A percentile compares a stretch with the other conserved stretches of the same genome.
phyloP scores from a whole-genome alignment of 305 asterid genomes.

The Caryopteris hybrid region DNA sequence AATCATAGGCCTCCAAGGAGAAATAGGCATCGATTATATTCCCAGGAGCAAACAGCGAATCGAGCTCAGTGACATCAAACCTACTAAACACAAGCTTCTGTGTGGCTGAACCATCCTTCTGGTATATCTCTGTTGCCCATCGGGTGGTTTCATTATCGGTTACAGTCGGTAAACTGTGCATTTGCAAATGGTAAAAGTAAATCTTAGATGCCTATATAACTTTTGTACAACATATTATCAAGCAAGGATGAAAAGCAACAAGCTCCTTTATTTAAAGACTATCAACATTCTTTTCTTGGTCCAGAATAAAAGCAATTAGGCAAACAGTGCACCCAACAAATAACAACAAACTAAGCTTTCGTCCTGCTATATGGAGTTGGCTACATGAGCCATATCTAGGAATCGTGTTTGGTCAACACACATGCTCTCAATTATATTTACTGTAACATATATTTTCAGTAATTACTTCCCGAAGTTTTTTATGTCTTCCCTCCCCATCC shows the following conservation, averaged over 20 bases:
- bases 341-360: neutral
- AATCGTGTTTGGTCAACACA: neutral
- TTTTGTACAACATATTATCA: neutral
- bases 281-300: neutral
- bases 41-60: slow-evolving; percentile 57
- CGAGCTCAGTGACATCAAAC: slow-evolving; percentile 51
- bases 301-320: neutral
- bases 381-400: neutral
- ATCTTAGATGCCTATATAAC: slow-evolving; percentile 1
- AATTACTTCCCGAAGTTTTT: neutral
- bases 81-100: slow-evolving; percentile 55
- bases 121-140: slow-evolving; percentile 74
- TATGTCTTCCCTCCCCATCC: neutral
- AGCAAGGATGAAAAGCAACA: neutral
- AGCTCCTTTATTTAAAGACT: neutral
- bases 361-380: neutral
- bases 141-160: slow-evolving; percentile 44
- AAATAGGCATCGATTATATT: slow-evolving; percentile 61
- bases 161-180: slow-evolving; percentile 62
- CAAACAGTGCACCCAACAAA: neutral
- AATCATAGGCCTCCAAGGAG: slow-evolving; percentile 66
- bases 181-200: neutral
- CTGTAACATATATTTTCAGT: neutral
- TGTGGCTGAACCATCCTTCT: slow-evolving; percentile 43
- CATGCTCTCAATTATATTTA: too few relatives aligned